phyloP scores from a whole-genome alignment of 1,284 basidiomycete genomes.

The Cryptococcus amylolentus region DNA sequence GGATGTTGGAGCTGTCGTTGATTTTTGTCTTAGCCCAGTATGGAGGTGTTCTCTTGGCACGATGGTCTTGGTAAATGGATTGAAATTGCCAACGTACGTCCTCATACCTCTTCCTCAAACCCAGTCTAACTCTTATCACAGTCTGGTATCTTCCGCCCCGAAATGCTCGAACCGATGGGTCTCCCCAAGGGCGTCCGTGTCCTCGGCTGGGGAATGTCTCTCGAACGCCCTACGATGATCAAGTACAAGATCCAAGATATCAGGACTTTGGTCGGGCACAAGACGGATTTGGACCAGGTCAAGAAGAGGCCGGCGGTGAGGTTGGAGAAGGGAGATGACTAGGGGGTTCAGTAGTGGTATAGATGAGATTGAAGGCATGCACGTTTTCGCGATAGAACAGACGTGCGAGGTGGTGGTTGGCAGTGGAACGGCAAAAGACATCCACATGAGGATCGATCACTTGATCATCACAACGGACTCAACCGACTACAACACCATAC shows the following conservation, averaged over 20 bases:
- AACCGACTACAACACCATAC: no score
- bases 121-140: constrained; percentile 49
- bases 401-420: no score
- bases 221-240: constrained; percentile 99
- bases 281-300: constrained; percentile 83
- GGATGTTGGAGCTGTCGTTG: neutral
- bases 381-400: no score
- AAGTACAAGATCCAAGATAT: constrained; percentile 92
- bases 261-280: constrained; percentile 93
- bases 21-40: constrained; percentile 66
- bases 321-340: constrained; percentile 56
- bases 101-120: neutral
- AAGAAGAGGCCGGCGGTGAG: constrained; percentile 86
- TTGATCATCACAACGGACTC: no score
- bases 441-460: no score
- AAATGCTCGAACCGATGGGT: constrained; percentile 99
- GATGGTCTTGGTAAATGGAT: constrained; percentile 94
- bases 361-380: neutral
- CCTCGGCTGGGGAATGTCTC: constrained; percentile 91
- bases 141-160: constrained; percentile 98
- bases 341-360: neutral
- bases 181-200: constrained; percentile 96
- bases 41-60: constrained; percentile 99
- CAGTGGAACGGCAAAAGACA: no score
- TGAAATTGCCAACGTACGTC: constrained; percentile 61